Conservation (phyloP, 805 yeast genomes). For the Saturnispora kantuleensis region DNA sequence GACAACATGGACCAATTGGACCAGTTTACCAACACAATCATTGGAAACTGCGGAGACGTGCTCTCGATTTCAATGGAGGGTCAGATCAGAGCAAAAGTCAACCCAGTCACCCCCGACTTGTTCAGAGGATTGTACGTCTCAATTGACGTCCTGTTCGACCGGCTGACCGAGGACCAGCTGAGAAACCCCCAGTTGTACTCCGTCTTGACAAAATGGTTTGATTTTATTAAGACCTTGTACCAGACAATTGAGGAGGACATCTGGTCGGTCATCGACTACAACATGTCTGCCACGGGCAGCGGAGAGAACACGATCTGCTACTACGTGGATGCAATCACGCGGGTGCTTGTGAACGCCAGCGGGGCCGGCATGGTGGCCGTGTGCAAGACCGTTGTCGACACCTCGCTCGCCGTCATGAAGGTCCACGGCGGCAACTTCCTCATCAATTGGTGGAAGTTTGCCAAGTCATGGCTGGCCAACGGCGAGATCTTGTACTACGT, state of each 20-base stretch:
- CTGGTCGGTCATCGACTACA: constrained; percentile 30
- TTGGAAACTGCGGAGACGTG: too few species aligned
- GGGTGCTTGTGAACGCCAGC: not conserved
- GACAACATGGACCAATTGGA: too few species aligned
- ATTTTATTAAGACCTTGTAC: constrained; percentile 28
- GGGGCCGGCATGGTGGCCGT: not conserved
- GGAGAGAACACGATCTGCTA: constrained; percentile 33
- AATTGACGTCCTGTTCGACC: too few species aligned
- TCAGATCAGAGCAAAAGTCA: constrained; percentile 29
- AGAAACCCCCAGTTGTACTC: too few species aligned
- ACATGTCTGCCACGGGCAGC: constrained; percentile 31
- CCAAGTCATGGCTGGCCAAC: constrained; percentile 4
- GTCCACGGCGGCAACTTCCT: not conserved
- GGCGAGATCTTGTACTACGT: not conserved
- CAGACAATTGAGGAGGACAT: constrained; percentile 10
- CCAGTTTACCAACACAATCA: too few species aligned
- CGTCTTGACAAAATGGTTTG: constrained; percentile 26
- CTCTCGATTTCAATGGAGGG: too few species aligned
- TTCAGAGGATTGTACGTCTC: not conserved
- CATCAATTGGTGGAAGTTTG: constrained; percentile 4
- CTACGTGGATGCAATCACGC: constrained; percentile 26
- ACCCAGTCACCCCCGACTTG: constrained; percentile 27
- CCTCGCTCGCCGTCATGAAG: not conserved
- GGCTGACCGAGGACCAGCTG: too few species aligned
- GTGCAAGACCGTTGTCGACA: constrained; percentile 21